Base-by-base conservation (phyloP, 2,329 filamentous ascomycete genomes). In the Botryosphaeria dothidea region DNA sequence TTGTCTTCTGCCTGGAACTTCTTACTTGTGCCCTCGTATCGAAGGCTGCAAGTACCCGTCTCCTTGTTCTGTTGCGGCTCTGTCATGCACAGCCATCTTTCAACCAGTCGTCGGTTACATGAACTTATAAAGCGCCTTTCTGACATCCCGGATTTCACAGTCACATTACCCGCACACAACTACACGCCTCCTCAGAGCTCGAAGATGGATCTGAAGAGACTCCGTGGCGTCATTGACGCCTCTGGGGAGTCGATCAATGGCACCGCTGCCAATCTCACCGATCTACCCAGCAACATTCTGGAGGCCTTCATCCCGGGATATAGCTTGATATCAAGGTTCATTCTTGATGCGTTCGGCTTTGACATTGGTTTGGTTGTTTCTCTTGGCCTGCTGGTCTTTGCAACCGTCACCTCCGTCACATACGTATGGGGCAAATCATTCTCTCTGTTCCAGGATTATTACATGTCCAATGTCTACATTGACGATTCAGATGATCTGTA, bases 271-370 rank as follows among this genome's bases (percentile, higher is more conserved):
- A 65, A 61, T 21, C 62, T 72, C 8, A 69, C 68, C 8, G 77
- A 79, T 48, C 72, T 84, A 9, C 79, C 82, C 0, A 77, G 78
- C 21, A 80, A 78, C 17, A 74, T 84, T 19, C 74, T 85, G n/a
- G 82, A 84, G 54, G 74, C 80, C 1, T 70, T 84, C n/a, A 77
- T 84, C 38, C 82, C 83, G 8, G 83, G 83, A 17, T 84, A 84
- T 71, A 77, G 80, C 43, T 67, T 82, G 46, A 75, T 84, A 36
- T 82, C 81, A 1, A 75, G 78, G 31, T 78, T 81, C 65, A 72
- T 82, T 27, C 72, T 75, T 7, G 73, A 78, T 3, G 67, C 75
- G 2, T 73, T 82, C 25, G 81, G 82, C 7, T 75, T 85, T 61
- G 83, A 85, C 67, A 77, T 83, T 65, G 81, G 81, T 21, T 66